phyloP scores from a whole-genome alignment of 2,329 filamentous ascomycete species.

The Microcera coccophila region DNA sequence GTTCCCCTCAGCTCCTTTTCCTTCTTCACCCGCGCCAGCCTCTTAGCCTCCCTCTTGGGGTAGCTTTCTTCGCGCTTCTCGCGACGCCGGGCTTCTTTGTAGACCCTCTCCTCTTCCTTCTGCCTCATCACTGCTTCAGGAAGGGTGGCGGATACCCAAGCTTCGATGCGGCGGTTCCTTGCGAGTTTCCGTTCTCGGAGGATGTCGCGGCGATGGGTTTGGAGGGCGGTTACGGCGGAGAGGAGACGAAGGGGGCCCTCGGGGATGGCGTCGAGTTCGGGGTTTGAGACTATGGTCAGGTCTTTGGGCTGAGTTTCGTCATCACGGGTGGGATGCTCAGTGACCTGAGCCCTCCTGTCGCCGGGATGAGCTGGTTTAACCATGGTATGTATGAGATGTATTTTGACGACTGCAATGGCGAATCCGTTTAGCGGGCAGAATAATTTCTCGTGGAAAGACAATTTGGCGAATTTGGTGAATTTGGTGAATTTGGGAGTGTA shows the following conservation, averaged over 20 bases:
- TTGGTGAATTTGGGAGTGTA: too few relatives aligned
- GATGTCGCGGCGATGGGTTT: not conserved
- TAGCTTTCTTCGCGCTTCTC: slow-evolving; percentile 2
- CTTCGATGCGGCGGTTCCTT: not conserved
- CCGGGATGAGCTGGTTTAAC: too few relatives aligned
- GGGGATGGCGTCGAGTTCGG: too few relatives aligned
- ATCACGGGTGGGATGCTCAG: too few relatives aligned
- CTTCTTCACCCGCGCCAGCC: not conserved
- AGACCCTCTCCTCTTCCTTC: not conserved
- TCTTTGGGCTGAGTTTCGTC: too few relatives aligned
- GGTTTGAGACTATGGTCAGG: too few relatives aligned
- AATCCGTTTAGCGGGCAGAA: too few relatives aligned
- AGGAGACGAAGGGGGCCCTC: not conserved
- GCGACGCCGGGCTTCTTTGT: not conserved
- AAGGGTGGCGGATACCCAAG: not conserved
- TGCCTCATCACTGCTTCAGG: not conserved
- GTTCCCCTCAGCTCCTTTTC: not conserved
- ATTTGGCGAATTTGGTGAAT: too few relatives aligned
- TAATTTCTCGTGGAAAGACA: too few relatives aligned
- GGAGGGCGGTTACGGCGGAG: slow-evolving; percentile 1
- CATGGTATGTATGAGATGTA: too few relatives aligned
- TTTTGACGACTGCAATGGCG: too few relatives aligned
- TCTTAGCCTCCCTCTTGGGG: not conserved
- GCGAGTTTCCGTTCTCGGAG: not conserved
- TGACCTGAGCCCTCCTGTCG: too few relatives aligned